These are phyloP conservation scores for Zygosaccharomyces pseudorouxii DNA, from an alignment of 805 yeast species.

Conservation along the genomic window DNA sequence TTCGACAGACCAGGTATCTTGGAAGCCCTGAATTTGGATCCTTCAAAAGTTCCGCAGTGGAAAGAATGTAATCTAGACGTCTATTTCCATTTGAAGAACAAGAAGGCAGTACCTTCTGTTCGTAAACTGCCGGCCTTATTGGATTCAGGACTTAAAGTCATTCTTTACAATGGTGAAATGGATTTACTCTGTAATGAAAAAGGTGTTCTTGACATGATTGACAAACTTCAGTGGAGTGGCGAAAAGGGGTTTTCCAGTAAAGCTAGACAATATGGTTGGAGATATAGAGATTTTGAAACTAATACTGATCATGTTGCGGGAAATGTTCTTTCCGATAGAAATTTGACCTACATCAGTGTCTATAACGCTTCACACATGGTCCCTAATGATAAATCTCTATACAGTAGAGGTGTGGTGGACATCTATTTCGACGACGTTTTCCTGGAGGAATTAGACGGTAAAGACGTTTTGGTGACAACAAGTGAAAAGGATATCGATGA, in stretches of 20 bases:
- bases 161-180: conserved; percentile 80
- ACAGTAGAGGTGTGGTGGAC: conserved; percentile 68
- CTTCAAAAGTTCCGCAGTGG: conserved; percentile 49
- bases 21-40: conserved; percentile 47
- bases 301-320: conserved; percentile 43
- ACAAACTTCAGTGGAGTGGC: conserved; percentile 63
- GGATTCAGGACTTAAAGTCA: conserved; percentile 49
- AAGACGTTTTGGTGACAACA: conserved; percentile 40
- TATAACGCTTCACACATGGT: conserved; percentile 89
- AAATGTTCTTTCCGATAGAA: conserved; percentile 50
- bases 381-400: conserved; percentile 72
- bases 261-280: conserved; percentile 41
- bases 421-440: conserved; percentile 44
- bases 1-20: conserved; percentile 46
- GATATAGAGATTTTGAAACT: conserved; percentile 17
- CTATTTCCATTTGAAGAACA: conserved; percentile 46
- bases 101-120: conserved; percentile 54
- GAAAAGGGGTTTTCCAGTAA: conserved; percentile 33
- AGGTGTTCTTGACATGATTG: conserved; percentile 67
- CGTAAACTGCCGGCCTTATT: conserved; percentile 63
- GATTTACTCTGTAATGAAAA: conserved; percentile 83
- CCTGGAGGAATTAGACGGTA: conserved; percentile 51
- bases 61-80: conserved; percentile 70
- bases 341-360: conserved; percentile 71
- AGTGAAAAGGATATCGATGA: conserved; percentile 43